phyloP scores from a whole-genome alignment of 2,329 filamentous ascomycete species.

The Aspergillus piperis region DNA sequence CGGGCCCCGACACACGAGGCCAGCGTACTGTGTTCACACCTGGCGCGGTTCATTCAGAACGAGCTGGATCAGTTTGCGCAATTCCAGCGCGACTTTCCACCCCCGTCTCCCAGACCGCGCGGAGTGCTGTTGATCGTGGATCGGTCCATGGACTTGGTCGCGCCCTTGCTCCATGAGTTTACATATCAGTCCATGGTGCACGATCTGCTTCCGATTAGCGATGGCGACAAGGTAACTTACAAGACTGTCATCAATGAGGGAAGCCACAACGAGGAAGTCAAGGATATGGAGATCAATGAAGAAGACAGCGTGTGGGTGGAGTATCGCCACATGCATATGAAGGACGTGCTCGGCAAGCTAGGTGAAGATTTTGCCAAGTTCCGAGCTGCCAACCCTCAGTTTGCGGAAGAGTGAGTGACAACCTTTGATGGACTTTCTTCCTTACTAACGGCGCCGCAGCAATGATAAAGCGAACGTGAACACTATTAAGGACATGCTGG shows the following conservation, averaged over 20 bases:
- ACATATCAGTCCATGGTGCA: slow-evolving; percentile 99
- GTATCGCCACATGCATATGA: slow-evolving; percentile 95
- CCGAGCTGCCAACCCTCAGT: slow-evolving; percentile 86
- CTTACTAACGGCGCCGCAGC: slow-evolving; percentile 33
- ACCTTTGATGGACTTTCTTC: not conserved
- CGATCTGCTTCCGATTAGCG: slow-evolving; percentile 84
- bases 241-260: slow-evolving; percentile 78
- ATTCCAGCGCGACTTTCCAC: slow-evolving; percentile 81
- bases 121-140: slow-evolving; percentile 86
- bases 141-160: slow-evolving; percentile 86
- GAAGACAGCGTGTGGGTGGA: slow-evolving; percentile 94
- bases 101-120: slow-evolving; percentile 69
- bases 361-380: slow-evolving; percentile 93
- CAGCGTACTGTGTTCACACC: slow-evolving; percentile 78
- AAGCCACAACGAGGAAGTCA: slow-evolving; percentile 68
- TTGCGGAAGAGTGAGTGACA: slow-evolving; percentile 64
- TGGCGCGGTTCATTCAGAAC: slow-evolving; percentile 87
- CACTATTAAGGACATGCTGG: slow-evolving; percentile 96
- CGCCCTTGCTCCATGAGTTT: slow-evolving; percentile 90
- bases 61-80: slow-evolving; percentile 88
- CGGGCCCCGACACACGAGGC: slow-evolving; percentile 78
- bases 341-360: slow-evolving; percentile 91
- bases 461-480: slow-evolving; percentile 75
- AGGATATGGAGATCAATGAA: slow-evolving; percentile 88
- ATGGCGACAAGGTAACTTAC: slow-evolving; percentile 85